phyloP scores from a whole-genome alignment of 2,329 filamentous ascomycete species.

The Talaromyces sp. region DNA sequence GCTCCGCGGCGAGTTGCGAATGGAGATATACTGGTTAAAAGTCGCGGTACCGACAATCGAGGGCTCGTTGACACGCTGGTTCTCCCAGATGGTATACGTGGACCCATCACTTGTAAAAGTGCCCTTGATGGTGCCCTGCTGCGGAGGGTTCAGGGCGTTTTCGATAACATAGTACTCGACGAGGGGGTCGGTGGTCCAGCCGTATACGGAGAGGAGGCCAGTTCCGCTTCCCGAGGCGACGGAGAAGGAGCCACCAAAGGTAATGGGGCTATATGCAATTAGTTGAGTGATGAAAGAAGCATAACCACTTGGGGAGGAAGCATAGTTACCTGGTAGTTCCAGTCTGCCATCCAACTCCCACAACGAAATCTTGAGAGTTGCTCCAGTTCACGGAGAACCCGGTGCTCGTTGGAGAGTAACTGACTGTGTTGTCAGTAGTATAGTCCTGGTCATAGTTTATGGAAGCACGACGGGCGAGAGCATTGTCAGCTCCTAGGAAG shows the following conservation, averaged over 20 bases:
- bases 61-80: slow-evolving; percentile 32
- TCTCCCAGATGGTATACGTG: slow-evolving; percentile 34
- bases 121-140: slow-evolving; percentile 24
- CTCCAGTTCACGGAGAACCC: slow-evolving; percentile 47
- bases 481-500: not conserved
- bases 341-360: slow-evolving; percentile 55
- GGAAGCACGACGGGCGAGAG: not conserved
- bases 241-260: slow-evolving; percentile 23
- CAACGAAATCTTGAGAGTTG: slow-evolving; percentile 50
- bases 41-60: slow-evolving; percentile 37
- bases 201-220: slow-evolving; percentile 34
- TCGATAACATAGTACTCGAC: slow-evolving; percentile 37
- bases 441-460: slow-evolving; percentile 6
- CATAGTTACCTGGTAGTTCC: slow-evolving; percentile 44
- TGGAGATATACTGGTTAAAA: slow-evolving; percentile 41
- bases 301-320: not conserved
- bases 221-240: slow-evolving; percentile 26
- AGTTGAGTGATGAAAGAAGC: not conserved
- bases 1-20: slow-evolving; percentile 30
- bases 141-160: slow-evolving; percentile 27
- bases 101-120: slow-evolving; percentile 32
- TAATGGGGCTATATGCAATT: slow-evolving; percentile 15
- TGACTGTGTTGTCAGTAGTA: slow-evolving; percentile 31
- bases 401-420: slow-evolving; percentile 40
- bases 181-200: slow-evolving; percentile 35